phyloP scores from a whole-genome alignment of 805 yeast species.

The Wickerhamiella hasegawae region DNA sequence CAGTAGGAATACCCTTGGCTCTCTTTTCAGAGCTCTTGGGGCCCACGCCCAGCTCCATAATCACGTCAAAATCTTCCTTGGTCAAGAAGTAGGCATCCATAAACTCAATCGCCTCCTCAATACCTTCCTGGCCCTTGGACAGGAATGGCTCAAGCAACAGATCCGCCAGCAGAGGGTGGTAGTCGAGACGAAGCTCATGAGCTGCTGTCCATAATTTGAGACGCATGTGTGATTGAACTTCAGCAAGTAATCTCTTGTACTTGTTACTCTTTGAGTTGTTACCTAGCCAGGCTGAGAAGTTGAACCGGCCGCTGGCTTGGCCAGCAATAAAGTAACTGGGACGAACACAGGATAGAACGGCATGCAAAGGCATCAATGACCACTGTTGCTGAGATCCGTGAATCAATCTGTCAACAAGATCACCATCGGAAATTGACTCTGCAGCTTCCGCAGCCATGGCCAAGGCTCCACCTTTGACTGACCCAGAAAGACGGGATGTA shows the following conservation, averaged over 20 bases:
- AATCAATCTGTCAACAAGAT: slow-evolving; percentile 62
- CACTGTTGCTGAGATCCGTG: slow-evolving; percentile 88
- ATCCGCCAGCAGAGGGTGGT: slow-evolving; percentile 47
- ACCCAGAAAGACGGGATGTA: slow-evolving; percentile 24
- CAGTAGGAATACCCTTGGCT: slow-evolving; percentile 53
- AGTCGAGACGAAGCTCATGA: slow-evolving; percentile 56
- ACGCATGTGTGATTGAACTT: slow-evolving; percentile 74
- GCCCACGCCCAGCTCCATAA: slow-evolving; percentile 75
- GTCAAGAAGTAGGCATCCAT: slow-evolving; percentile 80
- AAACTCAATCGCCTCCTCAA: slow-evolving; percentile 44
- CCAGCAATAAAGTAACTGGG: slow-evolving; percentile 72
- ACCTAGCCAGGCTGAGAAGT: slow-evolving; percentile 78
- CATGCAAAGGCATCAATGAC: slow-evolving; percentile 87
- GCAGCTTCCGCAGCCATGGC: slow-evolving; percentile 63
- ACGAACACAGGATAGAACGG: slow-evolving; percentile 63
- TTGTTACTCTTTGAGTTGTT: slow-evolving; percentile 76
- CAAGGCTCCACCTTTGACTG: slow-evolving; percentile 29
- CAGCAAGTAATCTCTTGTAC: slow-evolving; percentile 64
- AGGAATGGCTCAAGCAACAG: slow-evolving; percentile 45
- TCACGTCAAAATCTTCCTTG: slow-evolving; percentile 80
- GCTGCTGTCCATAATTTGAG: slow-evolving; percentile 65
- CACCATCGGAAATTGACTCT: slow-evolving; percentile 72
- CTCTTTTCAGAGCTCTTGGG: slow-evolving; percentile 25
- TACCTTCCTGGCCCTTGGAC: slow-evolving; percentile 41
- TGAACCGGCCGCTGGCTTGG: slow-evolving; percentile 45